Base-by-base conservation (phyloP, 2,329 filamentous ascomycete genomes). In the Phaeophleospora eucalypticola region DNA sequence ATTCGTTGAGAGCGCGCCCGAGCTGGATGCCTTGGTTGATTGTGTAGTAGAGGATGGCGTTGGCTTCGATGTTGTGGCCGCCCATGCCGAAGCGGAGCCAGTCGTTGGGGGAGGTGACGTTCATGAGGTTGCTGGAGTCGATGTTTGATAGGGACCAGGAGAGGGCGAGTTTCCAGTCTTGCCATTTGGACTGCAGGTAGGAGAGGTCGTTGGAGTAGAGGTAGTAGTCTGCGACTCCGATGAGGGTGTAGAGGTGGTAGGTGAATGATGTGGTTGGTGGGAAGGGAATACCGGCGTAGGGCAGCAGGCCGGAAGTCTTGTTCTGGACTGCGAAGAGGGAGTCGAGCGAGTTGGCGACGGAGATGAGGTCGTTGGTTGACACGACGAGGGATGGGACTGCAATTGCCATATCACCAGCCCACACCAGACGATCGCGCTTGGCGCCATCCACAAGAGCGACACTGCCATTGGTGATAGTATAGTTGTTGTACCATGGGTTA, bases 321-420 rank as follows among this genome's bases (percentile, higher is more conserved):
- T 60, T 61, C 38, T 64, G 62, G 1, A 54, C 41, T 2, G 46
- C 48, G 43, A 60, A 63, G 3, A 65, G 56, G 8, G 57, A 60
- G 39, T 65, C 55, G 8, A 65, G 49, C 3, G 60, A 55, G 32
- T 40, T 68, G 53, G 20, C 67, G 59, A 32, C 66, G 53, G 41
- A 65, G 58, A 57, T 66, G 58, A 35, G 64, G 60, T 51, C 67
- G 43, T 77, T 77, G 4, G 76, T 61, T 1, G 72, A 71, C 0
- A 74, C 75, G 49, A 78, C 77, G 0, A 68, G 64, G 3, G 67
- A 65, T 1, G 71, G 72, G 0, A 76, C 71, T 2, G 73, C 72
- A 41, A 75, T 77, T 3, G 72, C 72, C 69, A 83, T 78, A 57
- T 84, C 81, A 1, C 80, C 80, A 9, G 80, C 74, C 79, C 79